These are phyloP conservation scores for Nepenthes gracilis DNA, from an alignment of 148 eudicot species.

Conservation along the genomic window DNA sequence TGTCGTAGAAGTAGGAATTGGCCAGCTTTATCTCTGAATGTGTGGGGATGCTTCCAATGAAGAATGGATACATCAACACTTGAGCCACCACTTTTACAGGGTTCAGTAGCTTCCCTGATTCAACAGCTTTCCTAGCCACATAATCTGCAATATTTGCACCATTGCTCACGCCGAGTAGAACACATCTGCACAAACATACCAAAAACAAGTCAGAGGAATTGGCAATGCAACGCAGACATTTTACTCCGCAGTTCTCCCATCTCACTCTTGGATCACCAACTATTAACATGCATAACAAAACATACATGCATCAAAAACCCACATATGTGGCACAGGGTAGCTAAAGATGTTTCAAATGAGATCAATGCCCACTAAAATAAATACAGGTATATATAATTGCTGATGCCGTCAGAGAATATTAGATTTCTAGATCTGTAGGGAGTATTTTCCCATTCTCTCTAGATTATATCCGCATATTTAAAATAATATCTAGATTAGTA, in stretches of 20 bases:
- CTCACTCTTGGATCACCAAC: background rate
- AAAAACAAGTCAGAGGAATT: constrained; percentile 1
- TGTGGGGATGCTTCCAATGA: constrained; percentile 80
- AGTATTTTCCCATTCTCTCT: too few relatives aligned
- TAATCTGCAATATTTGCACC: constrained; percentile 91
- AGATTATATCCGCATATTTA: too few relatives aligned
- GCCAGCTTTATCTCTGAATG: constrained; percentile 86
- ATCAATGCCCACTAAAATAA: too few relatives aligned
- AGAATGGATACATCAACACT: constrained; percentile 90
- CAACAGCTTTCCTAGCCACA: constrained; percentile 78
- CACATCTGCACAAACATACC: constrained; percentile 48
- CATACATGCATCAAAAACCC: background rate
- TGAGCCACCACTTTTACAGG: constrained; percentile 95
- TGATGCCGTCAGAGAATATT: too few relatives aligned
- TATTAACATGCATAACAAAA: background rate
- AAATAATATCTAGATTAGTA: too few relatives aligned
- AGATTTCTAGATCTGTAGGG: too few relatives aligned
- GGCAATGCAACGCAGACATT: too few relatives aligned
- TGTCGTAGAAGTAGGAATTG: constrained; percentile 89
- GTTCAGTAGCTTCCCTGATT: constrained; percentile 58
- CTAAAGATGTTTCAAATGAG: too few relatives aligned
- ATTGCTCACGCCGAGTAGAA: constrained; percentile 88
- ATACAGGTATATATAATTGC: too few relatives aligned
- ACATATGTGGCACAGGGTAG: too few relatives aligned
- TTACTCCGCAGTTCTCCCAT: too few relatives aligned